Base-by-base conservation (phyloP, 179 eudicot species). In the Camellia oleifera region DNA sequence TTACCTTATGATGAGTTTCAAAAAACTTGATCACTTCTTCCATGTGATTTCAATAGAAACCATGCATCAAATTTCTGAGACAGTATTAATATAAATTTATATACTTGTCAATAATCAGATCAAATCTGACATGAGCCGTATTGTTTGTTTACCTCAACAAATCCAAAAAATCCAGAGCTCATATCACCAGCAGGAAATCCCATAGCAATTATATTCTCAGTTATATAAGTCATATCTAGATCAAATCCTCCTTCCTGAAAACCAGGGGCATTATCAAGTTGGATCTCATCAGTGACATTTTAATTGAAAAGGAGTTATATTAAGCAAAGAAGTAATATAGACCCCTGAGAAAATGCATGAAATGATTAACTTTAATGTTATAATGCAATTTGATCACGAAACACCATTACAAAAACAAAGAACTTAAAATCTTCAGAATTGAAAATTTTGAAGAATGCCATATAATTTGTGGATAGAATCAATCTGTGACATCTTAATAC, bases 131-230 rank as follows among this genome's bases (percentile, higher is more conserved):
- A 42, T 17, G 32, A 64, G 42, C 60, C 20, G 11, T 57, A 61
- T 67, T 10, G 63, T 79, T 50, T 71, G 32, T 18, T 79, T 89
- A 95, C 99, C 98, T 95, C 99, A 65, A 95, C 89, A 88, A 89
- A 95, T 81, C 98, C 99, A 84, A 94, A 92, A 71, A 95, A 83
- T 26, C 99, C 99, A 76, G 99, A 95, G 78, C 99, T 95, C 76
- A 92, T 82, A 86, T 95, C 99, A 79, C 99, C 99, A 81, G 98
- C 99, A 77, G 99, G 99, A 81, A 95, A 95, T n/a, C 99, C 99
- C 99, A 95, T 95, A 70, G 99, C 99, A 71, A 95, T 90, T 50
- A 95, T 84, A 81, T 92, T 95, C 85, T 94, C 98, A 60, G 98
- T 95, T 40, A 95, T 94, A 79, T 95, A 95, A 32, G 97, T 90